These are phyloP conservation scores for Tetracladium marchalianum DNA, from an alignment of 495 filamentous ascomycete genomes.

Conservation along the genomic window DNA sequence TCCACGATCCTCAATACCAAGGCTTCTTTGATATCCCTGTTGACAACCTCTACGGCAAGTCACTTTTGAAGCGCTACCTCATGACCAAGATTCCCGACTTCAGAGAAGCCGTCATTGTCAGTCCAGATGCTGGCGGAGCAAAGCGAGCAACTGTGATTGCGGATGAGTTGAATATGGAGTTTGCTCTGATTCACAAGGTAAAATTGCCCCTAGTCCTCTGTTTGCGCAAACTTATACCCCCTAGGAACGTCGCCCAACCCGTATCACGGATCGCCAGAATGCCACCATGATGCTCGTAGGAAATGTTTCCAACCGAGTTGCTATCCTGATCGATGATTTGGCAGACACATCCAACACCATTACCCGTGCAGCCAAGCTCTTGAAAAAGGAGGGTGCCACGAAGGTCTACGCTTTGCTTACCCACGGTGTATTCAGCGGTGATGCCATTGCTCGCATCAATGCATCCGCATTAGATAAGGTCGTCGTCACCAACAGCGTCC, in stretches of 20 bases:
- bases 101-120: conserved; percentile 84
- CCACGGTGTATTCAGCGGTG: conserved; percentile 87
- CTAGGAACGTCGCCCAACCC: conserved; percentile 93
- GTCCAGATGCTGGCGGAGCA: conserved; percentile 91
- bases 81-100: conserved; percentile 77
- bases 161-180: conserved; percentile 82
- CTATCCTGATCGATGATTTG: conserved; percentile 89
- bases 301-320: conserved; percentile 67
- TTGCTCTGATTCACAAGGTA: conserved; percentile 98
- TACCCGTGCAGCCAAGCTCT: conserved; percentile 88
- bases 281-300: conserved; percentile 98
- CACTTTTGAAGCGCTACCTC: conserved; percentile 84
- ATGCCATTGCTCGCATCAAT: conserved; percentile 90
- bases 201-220: conserved; percentile 19
- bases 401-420: conserved; percentile 86
- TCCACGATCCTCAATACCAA: conserved; percentile 97
- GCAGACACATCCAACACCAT: conserved; percentile 96
- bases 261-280: conserved; percentile 87
- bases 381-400: conserved; percentile 87
- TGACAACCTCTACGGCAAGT: conserved; percentile 88
- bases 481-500: conserved; percentile 88
- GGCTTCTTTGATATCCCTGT: conserved; percentile 98
- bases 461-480: conserved; percentile 82
- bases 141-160: conserved; percentile 97
- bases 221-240: conserved; percentile 27